phyloP scores from a whole-genome alignment of 495 filamentous ascomycete species.

The Trichoderma asperelloides region DNA sequence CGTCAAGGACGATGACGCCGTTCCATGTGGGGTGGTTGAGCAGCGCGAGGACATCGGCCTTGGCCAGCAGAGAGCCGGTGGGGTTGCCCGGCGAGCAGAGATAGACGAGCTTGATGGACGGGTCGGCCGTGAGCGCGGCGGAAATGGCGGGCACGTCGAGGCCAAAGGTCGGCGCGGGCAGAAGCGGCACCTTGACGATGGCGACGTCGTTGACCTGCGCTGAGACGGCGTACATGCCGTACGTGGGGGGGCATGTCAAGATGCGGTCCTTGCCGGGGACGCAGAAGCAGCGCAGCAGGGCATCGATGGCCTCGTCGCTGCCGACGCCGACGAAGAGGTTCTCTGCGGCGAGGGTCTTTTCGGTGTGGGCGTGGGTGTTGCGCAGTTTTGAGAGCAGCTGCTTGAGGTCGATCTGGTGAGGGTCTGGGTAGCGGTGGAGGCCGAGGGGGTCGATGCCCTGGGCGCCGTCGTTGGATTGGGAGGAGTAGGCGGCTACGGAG shows the following conservation, averaged over 20 bases:
- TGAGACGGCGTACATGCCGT: constrained; percentile 95
- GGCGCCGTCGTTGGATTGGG: constrained; percentile 8
- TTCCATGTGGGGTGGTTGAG: constrained; percentile 91
- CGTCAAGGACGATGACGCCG: constrained; percentile 85
- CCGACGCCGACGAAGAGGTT: constrained; percentile 94
- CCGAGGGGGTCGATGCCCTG: constrained; percentile 59
- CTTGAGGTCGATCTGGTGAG: constrained; percentile 83
- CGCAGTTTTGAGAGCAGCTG: constrained; percentile 77
- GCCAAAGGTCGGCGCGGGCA: constrained; percentile 50
- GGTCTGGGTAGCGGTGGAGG: constrained; percentile 92
- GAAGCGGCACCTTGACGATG: constrained; percentile 75
- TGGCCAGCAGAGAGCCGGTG: constrained; percentile 67
- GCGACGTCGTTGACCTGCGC: constrained; percentile 87
- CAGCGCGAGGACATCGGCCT: constrained; percentile 62
- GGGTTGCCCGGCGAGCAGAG: constrained; percentile 94
- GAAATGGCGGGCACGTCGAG: constrained; percentile 64
- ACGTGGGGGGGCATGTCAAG: constrained; percentile 89
- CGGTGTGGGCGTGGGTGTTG: constrained; percentile 73
- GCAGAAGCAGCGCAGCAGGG: constrained; percentile 87
- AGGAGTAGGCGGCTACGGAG: constrained; percentile 12
- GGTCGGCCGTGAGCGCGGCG: constrained; percentile 47
- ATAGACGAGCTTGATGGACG: constrained; percentile 76
- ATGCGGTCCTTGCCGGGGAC: constrained; percentile 78
- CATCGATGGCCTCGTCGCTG: constrained; percentile 93
- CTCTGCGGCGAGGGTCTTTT: constrained; percentile 61